Conservation (phyloP, 2,329 filamentous ascomycete genomes). For the Uncinocarpus reesii region DNA sequence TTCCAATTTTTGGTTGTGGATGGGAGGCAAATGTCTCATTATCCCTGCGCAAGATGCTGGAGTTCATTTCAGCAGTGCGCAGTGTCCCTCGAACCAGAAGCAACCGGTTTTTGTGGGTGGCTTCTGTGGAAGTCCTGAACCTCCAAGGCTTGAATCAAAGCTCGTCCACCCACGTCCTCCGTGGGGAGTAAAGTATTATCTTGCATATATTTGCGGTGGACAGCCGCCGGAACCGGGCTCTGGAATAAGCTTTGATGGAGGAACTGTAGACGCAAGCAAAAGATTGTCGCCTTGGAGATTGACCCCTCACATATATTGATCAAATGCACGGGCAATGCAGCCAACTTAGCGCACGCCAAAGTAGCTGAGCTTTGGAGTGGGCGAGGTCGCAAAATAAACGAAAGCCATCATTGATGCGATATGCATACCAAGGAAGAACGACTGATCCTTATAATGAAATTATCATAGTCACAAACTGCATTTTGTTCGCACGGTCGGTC, state of each 20-base stretch:
- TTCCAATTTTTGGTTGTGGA: neutral
- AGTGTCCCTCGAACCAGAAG: neutral
- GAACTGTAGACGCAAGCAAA: neutral
- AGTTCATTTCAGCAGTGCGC: neutral
- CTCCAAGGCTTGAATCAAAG: neutral
- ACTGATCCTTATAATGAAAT: no score
- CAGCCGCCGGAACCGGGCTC: neutral
- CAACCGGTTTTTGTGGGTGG: neutral
- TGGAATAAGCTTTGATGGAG: neutral
- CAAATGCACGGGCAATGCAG: neutral
- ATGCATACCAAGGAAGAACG: no score
- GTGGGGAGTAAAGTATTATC: no score
- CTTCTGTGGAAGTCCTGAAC: neutral
- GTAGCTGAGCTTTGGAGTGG: neutral
- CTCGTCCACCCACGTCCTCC: no score
- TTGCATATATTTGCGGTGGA: neutral
- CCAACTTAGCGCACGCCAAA: neutral
- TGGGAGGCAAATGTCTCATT: conserved; percentile 3
- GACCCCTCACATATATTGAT: neutral
- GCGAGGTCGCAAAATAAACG: neutral
- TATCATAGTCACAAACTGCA: no score
- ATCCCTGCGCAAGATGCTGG: neutral
- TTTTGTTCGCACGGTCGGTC: no score
- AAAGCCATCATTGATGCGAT: no score
- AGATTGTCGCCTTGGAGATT: neutral